Percentiles rank a stretch among this genome's conserved stretches.
phyloP scores from a whole-genome alignment of 768 basidiomycete species.

The Suillus discolor region DNA sequence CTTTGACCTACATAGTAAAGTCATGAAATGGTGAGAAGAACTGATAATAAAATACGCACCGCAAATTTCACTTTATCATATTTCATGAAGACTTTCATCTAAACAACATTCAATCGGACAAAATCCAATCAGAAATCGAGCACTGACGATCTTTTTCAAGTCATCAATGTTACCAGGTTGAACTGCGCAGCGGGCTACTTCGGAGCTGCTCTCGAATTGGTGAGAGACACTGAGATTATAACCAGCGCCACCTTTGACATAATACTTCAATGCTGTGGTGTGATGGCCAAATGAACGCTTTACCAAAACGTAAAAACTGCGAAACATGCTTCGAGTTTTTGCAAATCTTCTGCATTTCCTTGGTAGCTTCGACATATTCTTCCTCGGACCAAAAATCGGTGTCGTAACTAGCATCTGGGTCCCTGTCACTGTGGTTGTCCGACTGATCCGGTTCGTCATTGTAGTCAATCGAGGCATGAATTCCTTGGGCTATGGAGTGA shows the following conservation, averaged over 20 bases:
- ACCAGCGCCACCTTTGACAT: neutral
- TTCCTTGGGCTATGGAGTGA: neutral
- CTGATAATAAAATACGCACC: neutral
- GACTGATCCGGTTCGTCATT: neutral
- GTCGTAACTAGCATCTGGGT: neutral
- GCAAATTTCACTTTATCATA: neutral
- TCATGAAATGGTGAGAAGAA: neutral
- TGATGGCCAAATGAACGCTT: neutral
- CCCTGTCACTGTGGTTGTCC: neutral
- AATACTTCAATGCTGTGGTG: neutral
- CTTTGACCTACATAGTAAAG: slow-evolving; percentile 28
- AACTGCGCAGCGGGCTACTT: slow-evolving; percentile 1
- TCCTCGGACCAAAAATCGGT: neutral
- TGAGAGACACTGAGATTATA: neutral
- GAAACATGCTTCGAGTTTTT: neutral
- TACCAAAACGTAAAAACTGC: slow-evolving; percentile 1
- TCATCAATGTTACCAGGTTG: neutral
- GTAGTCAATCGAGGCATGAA: neutral
- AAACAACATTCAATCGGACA: neutral
- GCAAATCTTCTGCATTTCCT: neutral
- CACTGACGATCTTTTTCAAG: neutral
- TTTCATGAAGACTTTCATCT: neutral
- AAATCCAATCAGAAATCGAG: neutral
- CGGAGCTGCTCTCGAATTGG: neutral
- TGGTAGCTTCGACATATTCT: neutral